phyloP scores from a whole-genome alignment of 805 yeast genomes.

The Starmerella scarabaei region DNA sequence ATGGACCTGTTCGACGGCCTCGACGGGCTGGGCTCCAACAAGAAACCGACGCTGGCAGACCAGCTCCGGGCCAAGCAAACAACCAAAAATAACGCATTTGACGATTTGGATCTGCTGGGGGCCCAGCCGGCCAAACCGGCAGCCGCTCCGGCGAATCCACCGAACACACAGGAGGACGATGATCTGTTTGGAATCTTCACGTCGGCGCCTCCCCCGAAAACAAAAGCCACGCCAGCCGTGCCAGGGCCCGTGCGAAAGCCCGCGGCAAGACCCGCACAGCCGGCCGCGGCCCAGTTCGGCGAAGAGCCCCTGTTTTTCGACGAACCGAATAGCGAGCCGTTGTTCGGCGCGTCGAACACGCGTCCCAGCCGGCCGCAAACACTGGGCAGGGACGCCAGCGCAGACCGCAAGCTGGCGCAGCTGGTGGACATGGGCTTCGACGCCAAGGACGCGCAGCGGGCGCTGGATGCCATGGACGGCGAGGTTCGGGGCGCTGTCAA shows the following conservation, averaged over 20 bases:
- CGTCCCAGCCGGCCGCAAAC: not conserved
- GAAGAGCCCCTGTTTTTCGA: too few species aligned
- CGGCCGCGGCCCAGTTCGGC: slow-evolving; percentile 3
- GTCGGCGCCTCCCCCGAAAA: slow-evolving; percentile 14
- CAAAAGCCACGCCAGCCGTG: too few species aligned
- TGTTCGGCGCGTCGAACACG: not conserved
- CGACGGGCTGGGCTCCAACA: slow-evolving; percentile 18
- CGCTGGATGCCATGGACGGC: slow-evolving; percentile 41
- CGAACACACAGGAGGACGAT: slow-evolving; percentile 6
- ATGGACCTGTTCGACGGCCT: slow-evolving; percentile 27
- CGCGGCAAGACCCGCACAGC: not conserved
- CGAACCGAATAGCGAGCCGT: not conserved
- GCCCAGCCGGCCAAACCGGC: not conserved
- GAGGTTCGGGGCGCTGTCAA: slow-evolving; percentile 56
- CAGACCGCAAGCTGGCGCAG: slow-evolving; percentile 41
- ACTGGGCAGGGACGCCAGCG: slow-evolving; percentile 1
- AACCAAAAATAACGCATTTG: slow-evolving; percentile 17
- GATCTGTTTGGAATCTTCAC: slow-evolving; percentile 15
- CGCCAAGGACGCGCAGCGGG: slow-evolving; percentile 44
- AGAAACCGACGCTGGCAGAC: slow-evolving; percentile 26
- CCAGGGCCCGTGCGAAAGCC: not conserved
- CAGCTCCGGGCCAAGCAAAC: slow-evolving; percentile 19
- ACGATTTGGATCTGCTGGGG: slow-evolving; percentile 24
- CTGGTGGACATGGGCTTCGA: slow-evolving; percentile 71
- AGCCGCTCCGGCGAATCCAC: not conserved